Base-by-base conservation (phyloP, 2,329 filamentous ascomycete genomes). In the Penicillium janthinellum region DNA sequence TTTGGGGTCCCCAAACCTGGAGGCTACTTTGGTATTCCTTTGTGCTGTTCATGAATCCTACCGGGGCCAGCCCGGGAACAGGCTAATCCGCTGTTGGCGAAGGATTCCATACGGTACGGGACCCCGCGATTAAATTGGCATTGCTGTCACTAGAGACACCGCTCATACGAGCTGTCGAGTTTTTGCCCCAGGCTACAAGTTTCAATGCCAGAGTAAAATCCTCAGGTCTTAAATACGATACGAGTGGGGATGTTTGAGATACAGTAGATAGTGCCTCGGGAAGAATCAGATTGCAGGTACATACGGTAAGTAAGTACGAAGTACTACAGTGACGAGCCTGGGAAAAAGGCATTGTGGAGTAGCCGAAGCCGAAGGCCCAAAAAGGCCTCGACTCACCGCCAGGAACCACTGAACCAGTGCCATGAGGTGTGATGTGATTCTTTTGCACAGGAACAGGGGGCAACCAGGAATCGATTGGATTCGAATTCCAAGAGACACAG, bases 341-440 rank as follows among this genome's bases (percentile, higher is more conserved):
- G 31, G 31, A 31, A 31, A 54, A 56, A 39, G 35, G 38, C 57
- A 47, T 60, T 58, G 61, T 63, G 61, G 55, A 60, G 61, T 54
- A 38, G 28, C 38, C 17, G 20, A 49, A 34, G 31, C 47, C 25
- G 14, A 47, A 47, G 25, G 12, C 12, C 42, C 39, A 3, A 35
- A 35, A 41, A 57, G 44, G 51, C 49, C 22, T 42, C n/a, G 55
- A 63, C 55, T 63, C 61, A 63, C 61, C 61, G 61, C 61, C 61
- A 60, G 58, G 53, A 22, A 60, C 25, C 25, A 28, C 25, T 28
- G 25, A 28, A 28, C 50, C n/a, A 54, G 34, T 15, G 44, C 45
- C 17, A 63, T 62, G 60, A 60, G 56, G 52, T 52, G 61, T 31
- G 31, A 31, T 31, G 31, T 8, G 31, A 31, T 31, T 31, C 22